Conservation (phyloP, 2,329 filamentous ascomycete species). For the Coleophoma cylindrospora region DNA sequence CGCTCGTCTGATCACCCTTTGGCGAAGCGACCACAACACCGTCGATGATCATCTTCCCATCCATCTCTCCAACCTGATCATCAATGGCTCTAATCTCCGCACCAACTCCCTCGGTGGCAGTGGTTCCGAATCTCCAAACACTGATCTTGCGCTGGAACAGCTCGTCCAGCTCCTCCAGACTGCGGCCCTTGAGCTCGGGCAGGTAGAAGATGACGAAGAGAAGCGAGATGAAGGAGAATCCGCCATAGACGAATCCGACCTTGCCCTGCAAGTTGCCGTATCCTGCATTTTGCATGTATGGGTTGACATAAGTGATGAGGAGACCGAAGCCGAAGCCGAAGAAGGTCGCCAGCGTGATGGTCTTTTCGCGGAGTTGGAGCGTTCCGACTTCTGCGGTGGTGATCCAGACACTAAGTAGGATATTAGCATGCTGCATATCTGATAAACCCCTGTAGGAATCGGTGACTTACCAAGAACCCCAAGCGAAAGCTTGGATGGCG, state of each 20-base stretch:
- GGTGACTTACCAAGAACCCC: slow-evolving; percentile 10
- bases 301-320: slow-evolving; percentile 29
- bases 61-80: not conserved
- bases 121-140: not conserved
- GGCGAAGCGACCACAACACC: not conserved
- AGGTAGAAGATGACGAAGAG: slow-evolving; percentile 29
- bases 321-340: slow-evolving; percentile 8
- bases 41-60: not conserved
- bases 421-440: slow-evolving; percentile 5
- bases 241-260: slow-evolving; percentile 32
- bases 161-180: slow-evolving; percentile 1
- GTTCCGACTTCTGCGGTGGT: slow-evolving; percentile 14
- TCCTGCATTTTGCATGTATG: slow-evolving; percentile 25
- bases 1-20: not conserved
- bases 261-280: slow-evolving; percentile 30
- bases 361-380: slow-evolving; percentile 9
- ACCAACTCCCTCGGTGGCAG: not conserved
- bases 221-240: slow-evolving; percentile 24
- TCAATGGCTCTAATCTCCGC: not conserved
- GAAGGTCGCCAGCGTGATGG: slow-evolving; percentile 8
- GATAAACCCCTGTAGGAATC: not conserved
- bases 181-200: slow-evolving; percentile 23
- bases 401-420: slow-evolving; percentile 10
- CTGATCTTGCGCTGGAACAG: not conserved
- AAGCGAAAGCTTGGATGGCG: slow-evolving; percentile 8